Conservation (phyloP, 2,329 filamentous ascomycete species). For the Neospermospora avenae region DNA sequence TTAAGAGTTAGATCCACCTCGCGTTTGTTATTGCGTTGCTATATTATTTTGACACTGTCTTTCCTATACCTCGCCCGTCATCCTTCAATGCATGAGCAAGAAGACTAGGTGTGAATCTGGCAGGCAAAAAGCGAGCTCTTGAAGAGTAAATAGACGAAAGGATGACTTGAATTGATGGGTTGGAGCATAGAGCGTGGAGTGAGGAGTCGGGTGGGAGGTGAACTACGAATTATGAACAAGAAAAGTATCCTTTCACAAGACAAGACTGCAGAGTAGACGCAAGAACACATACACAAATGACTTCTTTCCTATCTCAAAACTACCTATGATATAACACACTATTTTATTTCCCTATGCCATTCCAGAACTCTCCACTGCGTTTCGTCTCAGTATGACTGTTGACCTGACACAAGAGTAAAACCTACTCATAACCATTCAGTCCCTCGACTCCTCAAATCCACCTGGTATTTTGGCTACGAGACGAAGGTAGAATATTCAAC, state of each 20-base stretch:
- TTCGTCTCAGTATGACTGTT: no score
- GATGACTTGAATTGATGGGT: slow-evolving; percentile 5
- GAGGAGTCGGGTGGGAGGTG: neutral
- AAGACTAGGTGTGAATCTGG: slow-evolving; percentile 20
- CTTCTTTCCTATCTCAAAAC: slow-evolving; percentile 8
- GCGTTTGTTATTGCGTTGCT: neutral
- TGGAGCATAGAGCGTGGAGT: neutral
- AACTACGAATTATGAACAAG: neutral
- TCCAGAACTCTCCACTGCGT: neutral
- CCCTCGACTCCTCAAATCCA: neutral
- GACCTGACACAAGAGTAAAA: no score
- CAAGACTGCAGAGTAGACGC: slow-evolving; percentile 5
- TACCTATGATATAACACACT: neutral
- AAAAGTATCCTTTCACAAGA: neutral
- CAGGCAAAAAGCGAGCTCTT: slow-evolving; percentile 34
- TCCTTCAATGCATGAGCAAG: slow-evolving; percentile 8
- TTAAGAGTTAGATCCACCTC: slow-evolving; percentile 53
- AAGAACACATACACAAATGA: slow-evolving; percentile 16
- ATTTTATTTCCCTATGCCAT: neutral
- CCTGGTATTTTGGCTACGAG: neutral
- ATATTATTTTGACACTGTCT: neutral
- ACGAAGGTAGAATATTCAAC: neutral
- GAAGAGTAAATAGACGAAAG: slow-evolving; percentile 24
- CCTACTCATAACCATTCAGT: no score
- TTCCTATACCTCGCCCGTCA: neutral